Base-by-base conservation (phyloP, 352 stramenopile species). In the Hyaloperonospora brassicae region DNA sequence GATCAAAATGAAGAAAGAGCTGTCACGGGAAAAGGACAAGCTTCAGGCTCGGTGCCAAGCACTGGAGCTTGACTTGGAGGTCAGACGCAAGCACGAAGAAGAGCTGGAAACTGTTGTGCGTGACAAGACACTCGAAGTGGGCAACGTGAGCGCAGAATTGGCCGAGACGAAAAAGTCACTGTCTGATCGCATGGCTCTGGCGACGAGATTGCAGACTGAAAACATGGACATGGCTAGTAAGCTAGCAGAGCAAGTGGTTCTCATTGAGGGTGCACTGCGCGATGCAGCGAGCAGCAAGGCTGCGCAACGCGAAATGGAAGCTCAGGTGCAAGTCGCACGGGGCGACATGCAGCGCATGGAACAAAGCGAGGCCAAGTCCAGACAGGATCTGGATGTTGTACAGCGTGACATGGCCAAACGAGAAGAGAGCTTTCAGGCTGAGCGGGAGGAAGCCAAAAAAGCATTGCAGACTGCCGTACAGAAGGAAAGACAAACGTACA, bases 151-250 rank as follows among this genome's bases (percentile, higher is more conserved):
- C 53, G 73, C 84, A 27, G 75, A 91, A 48, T 52, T 91, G 36
- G 73, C 81, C 4, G 81, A 92, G 50, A 87, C 79, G 8, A 89
- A 90, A 51, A 93, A 91, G 44, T 70, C 79, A 12, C 55, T 90
- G n/a, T 93, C 85, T 2, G 83, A 93, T 51, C 74, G 79, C 11
- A 90, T 86, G 65, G 79, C 81, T 6, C 68, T 90, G 17, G 83
- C 83, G 10, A 87, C 85, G 27, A 80, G 83, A 9, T 61, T 92
- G 55, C 79, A 93, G 52, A 89, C 79, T 0, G 84, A 94, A 48
- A 92, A 94, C 57, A 89, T 93, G 75, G 69, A 68, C 1, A 85
- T 89, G 30, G 79, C 82, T n/a, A 74, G 78, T 17, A 89, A 87
- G 36, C 66, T 89, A 47, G 82, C 82, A 7, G 82, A 92, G 50